These are phyloP conservation scores for Withania somnifera DNA, from an alignment of 305 asterid genomes.

Conservation along the genomic window DNA sequence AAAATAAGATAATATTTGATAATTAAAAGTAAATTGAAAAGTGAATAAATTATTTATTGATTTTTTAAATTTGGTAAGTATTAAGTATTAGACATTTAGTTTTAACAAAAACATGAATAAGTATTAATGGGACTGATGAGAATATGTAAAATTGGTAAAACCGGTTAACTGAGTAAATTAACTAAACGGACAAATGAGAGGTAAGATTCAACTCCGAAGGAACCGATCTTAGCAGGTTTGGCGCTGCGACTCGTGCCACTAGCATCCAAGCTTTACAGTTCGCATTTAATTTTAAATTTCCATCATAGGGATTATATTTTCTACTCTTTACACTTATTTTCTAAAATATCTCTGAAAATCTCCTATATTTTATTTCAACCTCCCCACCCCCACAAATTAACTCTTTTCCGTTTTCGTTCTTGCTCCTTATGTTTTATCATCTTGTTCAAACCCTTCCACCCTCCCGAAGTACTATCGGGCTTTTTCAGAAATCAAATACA, in stretches of 20 bases:
- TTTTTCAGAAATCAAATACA: no score
- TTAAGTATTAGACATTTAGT: no score
- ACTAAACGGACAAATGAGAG: not conserved
- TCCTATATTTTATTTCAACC: slow-evolving; percentile 1
- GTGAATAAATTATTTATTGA: no score
- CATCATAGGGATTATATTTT: slow-evolving; percentile 7
- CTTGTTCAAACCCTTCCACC: slow-evolving; percentile 14
- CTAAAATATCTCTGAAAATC: slow-evolving; percentile 6
- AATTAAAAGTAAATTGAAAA: no score
- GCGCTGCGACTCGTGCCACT: slow-evolving; percentile 37
- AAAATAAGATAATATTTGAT: no score
- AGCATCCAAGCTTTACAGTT: slow-evolving; percentile 33
- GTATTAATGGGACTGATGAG: not conserved
- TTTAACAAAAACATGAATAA: no score
- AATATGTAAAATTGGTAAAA: not conserved
- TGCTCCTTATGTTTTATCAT: not conserved
- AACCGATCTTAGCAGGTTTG: slow-evolving; percentile 43
- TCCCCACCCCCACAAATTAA: not conserved
- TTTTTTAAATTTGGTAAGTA: no score
- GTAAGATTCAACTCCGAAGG: slow-evolving; percentile 10
- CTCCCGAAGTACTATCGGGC: no score
- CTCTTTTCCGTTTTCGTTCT: not conserved
- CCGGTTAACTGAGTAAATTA: not conserved
- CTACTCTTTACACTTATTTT: not conserved
- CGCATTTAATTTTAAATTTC: slow-evolving; percentile 2